Conservation (phyloP, 2,329 filamentous ascomycete species). For the Talaromyces sp. region DNA sequence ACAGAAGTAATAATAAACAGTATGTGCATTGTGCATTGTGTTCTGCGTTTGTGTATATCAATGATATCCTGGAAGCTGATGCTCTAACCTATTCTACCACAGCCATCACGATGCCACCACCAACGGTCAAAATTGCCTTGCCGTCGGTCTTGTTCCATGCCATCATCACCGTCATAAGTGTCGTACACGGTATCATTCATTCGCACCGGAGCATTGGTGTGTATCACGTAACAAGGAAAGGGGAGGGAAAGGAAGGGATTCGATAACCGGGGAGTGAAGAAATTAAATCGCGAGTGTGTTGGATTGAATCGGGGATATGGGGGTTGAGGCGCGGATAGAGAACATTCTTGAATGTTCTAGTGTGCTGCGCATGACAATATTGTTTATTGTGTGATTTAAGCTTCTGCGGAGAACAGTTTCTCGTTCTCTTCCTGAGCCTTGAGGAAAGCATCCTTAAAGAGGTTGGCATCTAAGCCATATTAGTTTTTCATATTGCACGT, state of each 20-base stretch:
- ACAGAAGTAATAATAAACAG: neutral
- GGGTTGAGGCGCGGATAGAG: constrained; percentile 8
- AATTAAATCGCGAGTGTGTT: constrained; percentile 11
- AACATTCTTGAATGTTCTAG: neutral
- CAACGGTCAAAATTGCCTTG: constrained; percentile 7
- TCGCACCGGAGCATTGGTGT: constrained; percentile 14
- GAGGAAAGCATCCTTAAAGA: constrained; percentile 96
- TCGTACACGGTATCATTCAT: constrained; percentile 8
- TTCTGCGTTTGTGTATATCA: constrained; percentile 15
- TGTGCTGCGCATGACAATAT: constrained; percentile 5
- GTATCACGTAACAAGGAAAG: constrained; percentile 12
- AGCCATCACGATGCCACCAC: constrained; percentile 13
- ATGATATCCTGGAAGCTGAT: constrained; percentile 16
- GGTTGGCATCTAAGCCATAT: constrained; percentile 74
- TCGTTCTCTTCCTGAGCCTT: constrained; percentile 97
- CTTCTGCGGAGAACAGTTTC: constrained; percentile 66
- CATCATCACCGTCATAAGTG: constrained; percentile 9
- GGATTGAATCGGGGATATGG: constrained; percentile 9
- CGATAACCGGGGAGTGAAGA: constrained; percentile 11
- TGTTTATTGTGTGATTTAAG: constrained; percentile 26
- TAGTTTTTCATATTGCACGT: neutral
- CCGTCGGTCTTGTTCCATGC: constrained; percentile 2
- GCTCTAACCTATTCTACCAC: constrained; percentile 19
- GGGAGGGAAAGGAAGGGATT: constrained; percentile 6
- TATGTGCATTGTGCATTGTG: constrained; percentile 17